These are phyloP conservation scores for Pichia scutulata DNA, from an alignment of 805 yeast species.

Conservation along the genomic window DNA sequence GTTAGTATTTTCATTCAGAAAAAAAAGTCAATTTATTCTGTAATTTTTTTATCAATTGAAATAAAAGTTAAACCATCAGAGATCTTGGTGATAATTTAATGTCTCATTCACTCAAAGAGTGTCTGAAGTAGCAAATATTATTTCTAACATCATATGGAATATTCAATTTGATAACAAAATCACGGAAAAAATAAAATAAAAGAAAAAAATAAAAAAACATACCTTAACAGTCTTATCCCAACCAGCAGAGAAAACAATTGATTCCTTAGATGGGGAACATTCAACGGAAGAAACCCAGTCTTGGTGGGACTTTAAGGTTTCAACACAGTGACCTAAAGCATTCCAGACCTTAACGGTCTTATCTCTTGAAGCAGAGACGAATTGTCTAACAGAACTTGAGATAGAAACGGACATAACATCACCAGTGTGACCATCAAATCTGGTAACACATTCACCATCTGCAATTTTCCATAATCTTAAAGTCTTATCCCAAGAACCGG, in stretches of 20 bases:
- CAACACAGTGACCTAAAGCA: constrained; percentile 94
- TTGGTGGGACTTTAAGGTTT: constrained; percentile 89
- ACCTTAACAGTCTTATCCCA: constrained; percentile 99
- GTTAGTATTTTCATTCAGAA: constrained; percentile 14
- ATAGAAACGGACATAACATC: constrained; percentile 97
- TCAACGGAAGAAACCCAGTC: constrained; percentile 99
- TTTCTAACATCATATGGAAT: constrained; percentile 58
- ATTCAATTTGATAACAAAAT: neutral
- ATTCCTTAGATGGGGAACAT: constrained; percentile 78
- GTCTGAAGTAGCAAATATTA: constrained; percentile 99
- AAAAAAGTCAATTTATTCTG: neutral
- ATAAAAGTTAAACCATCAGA: constrained; percentile 53
- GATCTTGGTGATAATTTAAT: constrained; percentile 95
- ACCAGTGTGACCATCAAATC: constrained; percentile 96
- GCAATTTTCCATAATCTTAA: constrained; percentile 97
- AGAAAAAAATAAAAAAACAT: constrained; percentile 21
- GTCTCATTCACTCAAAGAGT: constrained; percentile 85
- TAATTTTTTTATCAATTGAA: neutral
- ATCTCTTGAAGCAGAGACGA: constrained; percentile 98
- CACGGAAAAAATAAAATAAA: neutral
- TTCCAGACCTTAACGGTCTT: constrained; percentile 99
- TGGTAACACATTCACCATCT: constrained; percentile 87
- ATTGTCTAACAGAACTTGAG: constrained; percentile 93
- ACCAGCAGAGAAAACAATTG: constrained; percentile 91
- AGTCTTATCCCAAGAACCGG: constrained; percentile 99